Evolutionary conservation across 176 grass and related monocot species (phyloP), one percentile per base, ranked within the genome.

Genomic region (Elymus sibiricus): DNA sequence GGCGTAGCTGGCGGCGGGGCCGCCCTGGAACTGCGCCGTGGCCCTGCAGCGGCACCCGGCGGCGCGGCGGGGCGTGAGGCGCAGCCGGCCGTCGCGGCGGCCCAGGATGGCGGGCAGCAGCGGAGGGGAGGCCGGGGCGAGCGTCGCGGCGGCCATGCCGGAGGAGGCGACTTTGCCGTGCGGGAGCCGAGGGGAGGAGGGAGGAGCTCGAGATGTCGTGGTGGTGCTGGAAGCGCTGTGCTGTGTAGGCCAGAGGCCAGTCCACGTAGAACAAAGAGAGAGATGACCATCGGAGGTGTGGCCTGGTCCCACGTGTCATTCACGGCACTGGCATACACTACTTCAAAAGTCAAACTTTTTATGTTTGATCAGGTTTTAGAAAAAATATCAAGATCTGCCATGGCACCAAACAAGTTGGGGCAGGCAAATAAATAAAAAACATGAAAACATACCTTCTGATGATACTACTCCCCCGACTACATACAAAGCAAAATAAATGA

Each of bases 1-100:
- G 66, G 97, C 97, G 84, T 99, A 99, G 86, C 78, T 95, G 24
- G 94, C 88, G 42, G 94, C 73, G n/a, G 94, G 76, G 0, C 94
- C 90, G 16, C 96, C 92, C 68, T 87, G 87, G 88, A 94, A 99
- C 35, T 91, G 78, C 67, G 95, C 87, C 82, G 85, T 86, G 24
- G 88, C 90, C 75, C 74, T 81, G 76, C 91, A 92, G 55, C 87
- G 24, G 27, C 84, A 91, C 7, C 34, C 62, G 70, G 83, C 83
- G 92, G 61, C 65, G 65, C 78, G 83, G 22, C 84, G 59, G 37
- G 86, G 32, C 16, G 74, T 1, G 65, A 78, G 72, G 75, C 74
- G 67, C 72, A 79, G 38, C 15, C 31, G 39, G 31, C 51, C 85
- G 19, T 81, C 60, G n/a, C 75, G 70, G 37, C 6, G 38, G 35